Base-by-base conservation (phyloP, 768 basidiomycete genomes). In the Suillus sp. region DNA sequence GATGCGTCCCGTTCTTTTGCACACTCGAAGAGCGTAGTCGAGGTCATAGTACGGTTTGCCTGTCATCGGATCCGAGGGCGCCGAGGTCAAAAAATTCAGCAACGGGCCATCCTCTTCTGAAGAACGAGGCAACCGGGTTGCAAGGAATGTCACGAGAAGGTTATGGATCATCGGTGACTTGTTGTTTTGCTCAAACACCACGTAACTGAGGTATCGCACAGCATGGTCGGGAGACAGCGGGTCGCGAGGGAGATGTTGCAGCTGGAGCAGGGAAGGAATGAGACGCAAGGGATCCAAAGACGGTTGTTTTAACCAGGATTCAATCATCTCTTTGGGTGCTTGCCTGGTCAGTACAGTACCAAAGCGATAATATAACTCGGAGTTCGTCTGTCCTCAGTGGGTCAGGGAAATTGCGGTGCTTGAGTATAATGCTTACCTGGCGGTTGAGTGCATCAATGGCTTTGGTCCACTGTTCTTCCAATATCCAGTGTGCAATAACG, bases 11-110 rank as follows among this genome's bases (percentile, higher is more conserved):
- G 90, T 82, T 69, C 87, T 85, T 72, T 93, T 96, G 81, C 96
- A 99, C 50, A 98, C 76, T 20, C 97, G 86, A 62, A 99, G 74
- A 1, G 97, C 97, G 73, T 99, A 99, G 77, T 99, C 97, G 55
- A 99, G 85, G 70, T 99, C 95, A 75, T 95, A 99, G 74, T 95
- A 96, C 2, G 96, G 96, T 71, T 88, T 89, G 7, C 86, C 87
- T 0, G 92, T 93, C 35, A 91, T 74, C 0, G 94, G 90, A 73
- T 98, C 88, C 20, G 86, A 83, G 1, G 95, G 95, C 0, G 93
- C 90, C 1, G 84, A 84, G 20, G 86, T 85, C 30, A 99, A 83
- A 79, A 97, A 98, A 25, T 90, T 89, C 22, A 94, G 79, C 6
- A 95, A 80, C 11, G 89, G 86, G 3, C 84, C 91, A 65, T 94